Conservation (phyloP, 108 stramenopile genomes). For the Pseudonitzschia multiseries region DNA sequence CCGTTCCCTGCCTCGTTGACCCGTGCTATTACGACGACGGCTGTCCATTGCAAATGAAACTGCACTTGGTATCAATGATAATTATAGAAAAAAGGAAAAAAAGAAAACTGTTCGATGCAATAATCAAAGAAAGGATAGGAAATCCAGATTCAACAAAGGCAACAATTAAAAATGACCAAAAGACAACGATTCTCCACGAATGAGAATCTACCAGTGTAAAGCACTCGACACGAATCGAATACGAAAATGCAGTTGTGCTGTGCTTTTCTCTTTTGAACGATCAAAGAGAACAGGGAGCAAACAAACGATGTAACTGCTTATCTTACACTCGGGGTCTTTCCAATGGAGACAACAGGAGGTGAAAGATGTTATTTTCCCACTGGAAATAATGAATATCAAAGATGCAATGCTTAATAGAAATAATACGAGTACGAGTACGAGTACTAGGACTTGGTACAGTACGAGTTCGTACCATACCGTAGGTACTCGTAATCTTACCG, state of each 20-base stretch:
- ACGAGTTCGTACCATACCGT: no score
- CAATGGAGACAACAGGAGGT: no score
- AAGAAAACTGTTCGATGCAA: background rate
- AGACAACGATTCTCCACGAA: constrained; percentile 5
- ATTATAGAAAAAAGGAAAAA: background rate
- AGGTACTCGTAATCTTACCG: no score
- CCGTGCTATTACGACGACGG: background rate
- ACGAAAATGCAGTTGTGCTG: constrained; percentile 3
- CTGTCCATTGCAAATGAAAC: constrained; percentile 5
- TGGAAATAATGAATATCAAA: background rate
- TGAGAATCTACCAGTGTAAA: constrained; percentile 17
- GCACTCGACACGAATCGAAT: constrained; percentile 19
- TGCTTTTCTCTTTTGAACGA: constrained; percentile 5
- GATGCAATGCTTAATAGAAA: background rate
- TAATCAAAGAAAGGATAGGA: background rate
- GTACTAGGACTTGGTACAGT: no score
- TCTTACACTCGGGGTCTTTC: background rate
- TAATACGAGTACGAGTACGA: background rate
- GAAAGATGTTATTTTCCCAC: no score
- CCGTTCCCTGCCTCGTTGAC: background rate
- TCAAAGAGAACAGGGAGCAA: constrained; percentile 3
- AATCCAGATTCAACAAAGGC: background rate
- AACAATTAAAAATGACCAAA: constrained; percentile 1
- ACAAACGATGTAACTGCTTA: constrained; percentile 7
- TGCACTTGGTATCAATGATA: background rate